phyloP scores from a whole-genome alignment of 176 grass and related monocot genomes.

The Areca catechu region DNA sequence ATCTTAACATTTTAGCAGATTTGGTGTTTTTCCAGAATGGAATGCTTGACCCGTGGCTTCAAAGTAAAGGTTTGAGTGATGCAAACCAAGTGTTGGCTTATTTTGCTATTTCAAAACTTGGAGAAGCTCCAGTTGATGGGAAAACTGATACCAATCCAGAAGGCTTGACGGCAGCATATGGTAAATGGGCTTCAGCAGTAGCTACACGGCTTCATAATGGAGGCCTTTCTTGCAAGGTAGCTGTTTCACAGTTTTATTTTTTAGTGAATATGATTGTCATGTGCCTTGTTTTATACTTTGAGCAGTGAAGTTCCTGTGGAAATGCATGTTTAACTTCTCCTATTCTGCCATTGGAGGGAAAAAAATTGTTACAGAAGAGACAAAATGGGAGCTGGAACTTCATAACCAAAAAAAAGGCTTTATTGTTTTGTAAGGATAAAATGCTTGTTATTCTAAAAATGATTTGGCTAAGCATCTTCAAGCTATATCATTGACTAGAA shows the following conservation, averaged over 20 bases:
- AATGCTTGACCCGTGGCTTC: conserved; percentile 90
- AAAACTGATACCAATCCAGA: conserved; percentile 88
- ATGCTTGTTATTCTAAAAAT: too few relatives aligned
- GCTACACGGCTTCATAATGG: conserved; percentile 58
- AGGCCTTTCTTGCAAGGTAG: conserved; percentile 86
- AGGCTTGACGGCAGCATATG: conserved; percentile 70
- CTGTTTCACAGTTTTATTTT: not conserved
- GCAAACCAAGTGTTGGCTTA: conserved; percentile 85
- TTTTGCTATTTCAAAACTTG: conserved; percentile 79
- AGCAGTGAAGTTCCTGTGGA: too few relatives aligned
- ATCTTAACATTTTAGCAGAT: conserved; percentile 56
- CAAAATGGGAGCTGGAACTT: too few relatives aligned
- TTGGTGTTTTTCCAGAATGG: conserved; percentile 99
- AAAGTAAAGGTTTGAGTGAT: conserved; percentile 74
- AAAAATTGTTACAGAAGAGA: too few relatives aligned
- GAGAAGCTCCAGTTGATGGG: conserved; percentile 80
- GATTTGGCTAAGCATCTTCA: too few relatives aligned
- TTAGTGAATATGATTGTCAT: not conserved
- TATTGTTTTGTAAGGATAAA: too few relatives aligned
- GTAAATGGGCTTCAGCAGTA: conserved; percentile 70
- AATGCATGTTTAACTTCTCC: too few relatives aligned
- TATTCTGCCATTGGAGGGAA: too few relatives aligned
- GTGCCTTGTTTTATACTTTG: too few relatives aligned
- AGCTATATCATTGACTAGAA: too few relatives aligned
- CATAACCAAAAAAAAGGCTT: too few relatives aligned